Base-by-base conservation (phyloP, 805 yeast genomes). In the Sugiyamaella marilandica region DNA sequence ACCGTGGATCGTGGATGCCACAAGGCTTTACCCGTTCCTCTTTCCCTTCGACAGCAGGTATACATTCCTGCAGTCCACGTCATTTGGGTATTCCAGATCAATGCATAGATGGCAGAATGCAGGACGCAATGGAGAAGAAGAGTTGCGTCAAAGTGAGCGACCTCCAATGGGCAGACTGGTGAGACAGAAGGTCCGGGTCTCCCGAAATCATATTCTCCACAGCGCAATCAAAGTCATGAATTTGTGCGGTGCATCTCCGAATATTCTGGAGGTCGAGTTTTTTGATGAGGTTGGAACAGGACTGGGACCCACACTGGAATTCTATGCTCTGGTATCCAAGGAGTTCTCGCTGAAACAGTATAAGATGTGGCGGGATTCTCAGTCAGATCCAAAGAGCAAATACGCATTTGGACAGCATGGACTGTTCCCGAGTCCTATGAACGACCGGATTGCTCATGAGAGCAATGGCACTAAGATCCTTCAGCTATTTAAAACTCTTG, bases 251-350 rank as follows among this genome's bases (percentile, higher is more conserved):
- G 70, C 86, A 0, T 77, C 84, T n/a, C 90, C 96, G 0, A 85
- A 89, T 29, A 74, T 87, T 3, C 70, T 92, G 19, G 98, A 92
- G 61, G 83, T 94, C 52, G 96, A 91, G 65, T 92, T 86, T 62
- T 81, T 77, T 57, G 90, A 85, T 58, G 99, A 92, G 66, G 96
- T 78, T 5, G 99, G 98, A n/a, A 84, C 96, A 0, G 99, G 99
- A 0, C 71, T 90, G 44, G 99, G 99, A 0, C 99, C 99, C 2
- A 92, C 99, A 0, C 73, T 91, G 57, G 99, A 92, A 68, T 92
- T 94, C 64, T 92, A 89, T 63, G 82, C 97, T 0, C 73, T 76
- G 13, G 89, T 87, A 1, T 89, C 97, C 0, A 80, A 75, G 52
- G 90, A 84, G 57, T 89, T 92, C 65, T 72, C 85, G 1, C 75